Percentiles rank a stretch among this genome's conserved stretches.
Conservation (phyloP, 108 stramenopile species). For the Cyclostephanos tholiformis region DNA sequence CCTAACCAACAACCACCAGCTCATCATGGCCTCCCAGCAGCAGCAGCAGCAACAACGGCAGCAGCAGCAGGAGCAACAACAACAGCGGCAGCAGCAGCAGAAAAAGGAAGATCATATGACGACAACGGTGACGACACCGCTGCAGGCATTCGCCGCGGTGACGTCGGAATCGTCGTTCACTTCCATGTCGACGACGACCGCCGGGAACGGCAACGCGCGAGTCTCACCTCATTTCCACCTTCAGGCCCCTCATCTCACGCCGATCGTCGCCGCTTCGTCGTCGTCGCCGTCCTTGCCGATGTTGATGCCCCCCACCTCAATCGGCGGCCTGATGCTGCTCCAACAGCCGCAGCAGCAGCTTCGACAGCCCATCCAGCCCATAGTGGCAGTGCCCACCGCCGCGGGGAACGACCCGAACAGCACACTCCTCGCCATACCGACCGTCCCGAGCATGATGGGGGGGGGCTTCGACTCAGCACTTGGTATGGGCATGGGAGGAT, state of each 20-base stretch:
- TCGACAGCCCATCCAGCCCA: background rate
- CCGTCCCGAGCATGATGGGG: background rate
- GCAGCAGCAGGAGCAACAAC: background rate
- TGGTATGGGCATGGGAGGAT: background rate
- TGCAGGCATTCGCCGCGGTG: too few relatives aligned
- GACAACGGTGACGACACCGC: too few relatives aligned
- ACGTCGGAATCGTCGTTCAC: too few relatives aligned
- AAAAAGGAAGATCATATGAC: too few relatives aligned
- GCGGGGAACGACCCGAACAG: background rate
- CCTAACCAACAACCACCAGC: too few relatives aligned
- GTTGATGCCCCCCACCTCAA: background rate
- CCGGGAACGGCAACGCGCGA: too few relatives aligned
- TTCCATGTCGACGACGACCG: too few relatives aligned
- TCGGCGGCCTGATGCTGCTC: background rate
- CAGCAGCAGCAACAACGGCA: background rate
- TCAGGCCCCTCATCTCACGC: background rate
- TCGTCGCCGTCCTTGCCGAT: too few relatives aligned
- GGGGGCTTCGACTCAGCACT: background rate
- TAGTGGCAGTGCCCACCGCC: background rate
- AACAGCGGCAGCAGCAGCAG: background rate
- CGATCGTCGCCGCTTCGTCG: background rate
- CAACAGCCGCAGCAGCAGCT: background rate
- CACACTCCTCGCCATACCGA: conserved; percentile 6
- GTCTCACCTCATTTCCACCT: background rate
- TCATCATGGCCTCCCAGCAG: too few relatives aligned